phyloP scores from a whole-genome alignment of 2,329 filamentous ascomycete species.

The Aureobasidium sp. region DNA sequence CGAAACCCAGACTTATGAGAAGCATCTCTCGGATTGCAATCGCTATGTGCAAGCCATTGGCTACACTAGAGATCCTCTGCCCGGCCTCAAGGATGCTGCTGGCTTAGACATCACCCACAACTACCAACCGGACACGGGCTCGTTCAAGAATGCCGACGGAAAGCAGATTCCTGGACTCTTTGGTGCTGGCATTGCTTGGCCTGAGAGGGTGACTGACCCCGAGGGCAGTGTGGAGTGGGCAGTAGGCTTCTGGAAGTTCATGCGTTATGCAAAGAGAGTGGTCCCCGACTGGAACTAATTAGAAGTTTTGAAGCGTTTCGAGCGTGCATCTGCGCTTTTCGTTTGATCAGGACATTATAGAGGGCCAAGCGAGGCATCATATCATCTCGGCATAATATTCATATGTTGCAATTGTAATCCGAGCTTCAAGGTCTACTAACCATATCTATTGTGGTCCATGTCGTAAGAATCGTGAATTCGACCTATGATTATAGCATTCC shows the following conservation, averaged over 20 bases:
- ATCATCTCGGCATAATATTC: not conserved
- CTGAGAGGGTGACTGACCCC: slow-evolving; percentile 54
- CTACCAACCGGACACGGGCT: slow-evolving; percentile 41
- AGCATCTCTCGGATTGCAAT: slow-evolving; percentile 44
- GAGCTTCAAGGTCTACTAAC: not conserved
- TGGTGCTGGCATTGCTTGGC: slow-evolving; percentile 58
- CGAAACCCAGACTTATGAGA: slow-evolving; percentile 41
- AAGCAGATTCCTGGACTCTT: slow-evolving; percentile 46
- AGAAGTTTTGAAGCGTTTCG: not conserved
- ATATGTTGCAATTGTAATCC: not conserved
- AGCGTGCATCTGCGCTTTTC: not conserved
- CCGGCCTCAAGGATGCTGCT: slow-evolving; percentile 35
- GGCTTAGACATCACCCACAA: slow-evolving; percentile 26
- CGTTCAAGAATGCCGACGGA: slow-evolving; percentile 25
- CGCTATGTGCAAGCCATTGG: slow-evolving; percentile 55
- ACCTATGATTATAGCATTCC: not conserved
- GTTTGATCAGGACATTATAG: not conserved
- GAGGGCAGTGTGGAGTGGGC: slow-evolving; percentile 55
- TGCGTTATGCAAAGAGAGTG: slow-evolving; percentile 54
- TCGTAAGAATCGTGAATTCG: not conserved
- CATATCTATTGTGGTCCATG: not conserved
- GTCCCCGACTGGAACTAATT: slow-evolving; percentile 44
- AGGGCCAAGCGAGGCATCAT: not conserved
- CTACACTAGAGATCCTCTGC: slow-evolving; percentile 46
- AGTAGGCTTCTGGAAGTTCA: slow-evolving; percentile 60